Conservation (phyloP, 805 yeast species). For the Myxozyma kluyveri region DNA sequence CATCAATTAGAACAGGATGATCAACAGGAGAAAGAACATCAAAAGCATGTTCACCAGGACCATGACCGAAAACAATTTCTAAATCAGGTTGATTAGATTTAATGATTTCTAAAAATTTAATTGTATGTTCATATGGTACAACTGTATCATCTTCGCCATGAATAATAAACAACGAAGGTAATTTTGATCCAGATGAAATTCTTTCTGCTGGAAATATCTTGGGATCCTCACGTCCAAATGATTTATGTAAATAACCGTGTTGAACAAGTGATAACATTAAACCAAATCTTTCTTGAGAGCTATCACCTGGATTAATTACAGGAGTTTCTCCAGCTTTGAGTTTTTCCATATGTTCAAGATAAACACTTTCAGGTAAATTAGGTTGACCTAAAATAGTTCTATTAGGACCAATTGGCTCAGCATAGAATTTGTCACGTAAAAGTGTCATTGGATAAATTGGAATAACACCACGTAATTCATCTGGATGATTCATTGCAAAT, state of each 20-base stretch:
- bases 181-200: background rate
- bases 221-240: background rate
- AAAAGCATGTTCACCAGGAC: constrained; percentile 5
- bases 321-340: background rate
- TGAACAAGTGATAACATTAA: background rate
- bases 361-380: background rate
- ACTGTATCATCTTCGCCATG: constrained; percentile 7
- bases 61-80: background rate
- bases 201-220: constrained; percentile 1
- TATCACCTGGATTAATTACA: background rate
- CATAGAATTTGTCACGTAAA: background rate
- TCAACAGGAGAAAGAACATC: background rate
- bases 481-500: background rate
- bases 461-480: constrained; percentile 1
- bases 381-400: constrained; percentile 1
- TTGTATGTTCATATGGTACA: constrained; percentile 1
- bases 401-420: background rate
- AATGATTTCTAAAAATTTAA: background rate
- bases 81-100: background rate
- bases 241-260: constrained; percentile 2
- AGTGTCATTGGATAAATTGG: constrained; percentile 3
- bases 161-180: constrained; percentile 3
- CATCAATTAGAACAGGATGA: background rate
- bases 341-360: background rate
- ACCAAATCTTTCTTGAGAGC: background rate